Evolutionary conservation across 331 rosid genomes (phyloP).

Genomic region (Stylosanthes scabra): DNA sequence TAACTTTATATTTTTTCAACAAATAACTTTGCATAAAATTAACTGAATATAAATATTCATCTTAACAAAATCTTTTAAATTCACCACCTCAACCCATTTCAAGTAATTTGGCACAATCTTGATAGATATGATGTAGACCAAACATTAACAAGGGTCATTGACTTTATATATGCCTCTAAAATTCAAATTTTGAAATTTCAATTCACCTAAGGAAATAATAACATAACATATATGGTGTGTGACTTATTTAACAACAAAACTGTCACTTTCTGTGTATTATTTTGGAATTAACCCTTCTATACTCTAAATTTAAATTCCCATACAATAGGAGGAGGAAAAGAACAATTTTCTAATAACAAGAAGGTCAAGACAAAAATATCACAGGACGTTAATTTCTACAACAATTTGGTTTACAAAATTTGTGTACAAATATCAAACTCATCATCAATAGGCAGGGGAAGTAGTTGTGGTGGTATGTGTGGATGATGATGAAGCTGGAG

Average conservation of each 20-base stretch:
- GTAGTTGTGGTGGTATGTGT: conserved; percentile 54
- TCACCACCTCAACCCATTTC: background rate
- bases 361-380: conserved; percentile 30
- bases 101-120: conserved; percentile 1
- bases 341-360: conserved; percentile 17
- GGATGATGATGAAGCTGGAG: conserved; percentile 78
- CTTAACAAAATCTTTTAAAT: no score
- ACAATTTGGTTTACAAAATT: conserved; percentile 49
- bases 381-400: conserved; percentile 33
- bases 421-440: conserved; percentile 27
- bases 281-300: conserved; percentile 16
- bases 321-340: conserved; percentile 25
- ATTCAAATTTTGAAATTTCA: conserved; percentile 27
- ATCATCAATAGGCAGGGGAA: conserved; percentile 51
- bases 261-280: conserved; percentile 41
- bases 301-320: conserved; percentile 34
- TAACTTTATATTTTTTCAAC: no score
- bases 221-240: background rate
- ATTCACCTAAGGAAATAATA: conserved; percentile 1
- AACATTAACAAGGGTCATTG: background rate
- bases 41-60: no score
- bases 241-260: conserved; percentile 51
- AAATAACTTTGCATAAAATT: no score
- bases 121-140: conserved; percentile 1
- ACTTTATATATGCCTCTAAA: conserved; percentile 23